Evolutionary conservation across 495 filamentous ascomycete species (phyloP).

Genomic region (Trichoderma orchidacearum): DNA sequence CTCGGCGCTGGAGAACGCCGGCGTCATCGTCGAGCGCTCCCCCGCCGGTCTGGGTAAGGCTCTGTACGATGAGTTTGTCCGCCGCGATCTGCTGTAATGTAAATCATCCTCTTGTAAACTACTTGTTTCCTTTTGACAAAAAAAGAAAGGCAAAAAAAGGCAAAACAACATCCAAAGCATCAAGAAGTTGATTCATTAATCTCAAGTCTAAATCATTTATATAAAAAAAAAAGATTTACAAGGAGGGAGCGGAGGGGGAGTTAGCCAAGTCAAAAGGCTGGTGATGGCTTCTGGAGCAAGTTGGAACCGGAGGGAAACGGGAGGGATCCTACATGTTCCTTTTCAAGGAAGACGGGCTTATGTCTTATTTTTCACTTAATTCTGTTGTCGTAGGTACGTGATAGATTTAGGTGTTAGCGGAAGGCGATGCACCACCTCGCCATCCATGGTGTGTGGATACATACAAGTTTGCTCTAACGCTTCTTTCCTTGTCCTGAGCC

Average conservation of each 20-base stretch:
- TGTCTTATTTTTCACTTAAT: background rate
- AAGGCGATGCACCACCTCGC: too few relatives aligned
- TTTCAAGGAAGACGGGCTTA: background rate
- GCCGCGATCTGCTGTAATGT: slow-evolving; percentile 79
- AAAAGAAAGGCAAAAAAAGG: background rate
- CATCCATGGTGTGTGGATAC: too few relatives aligned
- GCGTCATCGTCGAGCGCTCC: slow-evolving; percentile 91
- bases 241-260: background rate
- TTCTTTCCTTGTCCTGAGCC: too few relatives aligned
- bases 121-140: background rate
- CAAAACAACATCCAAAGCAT: background rate
- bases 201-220: background rate
- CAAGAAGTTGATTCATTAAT: background rate
- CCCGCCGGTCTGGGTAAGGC: slow-evolving; percentile 85
- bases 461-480: too few relatives aligned
- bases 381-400: background rate
- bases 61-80: slow-evolving; percentile 86
- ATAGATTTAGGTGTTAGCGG: background rate
- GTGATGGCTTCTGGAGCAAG: background rate
- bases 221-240: background rate
- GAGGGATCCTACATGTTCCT: background rate
- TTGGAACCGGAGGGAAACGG: background rate
- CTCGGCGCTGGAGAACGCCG: slow-evolving; percentile 77
- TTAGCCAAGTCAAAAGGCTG: background rate
- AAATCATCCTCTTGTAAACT: background rate